These are phyloP conservation scores for Entomortierella lignicola DNA, from an alignment of 192 early-diverging fungal genomes.

Conservation along the genomic window DNA sequence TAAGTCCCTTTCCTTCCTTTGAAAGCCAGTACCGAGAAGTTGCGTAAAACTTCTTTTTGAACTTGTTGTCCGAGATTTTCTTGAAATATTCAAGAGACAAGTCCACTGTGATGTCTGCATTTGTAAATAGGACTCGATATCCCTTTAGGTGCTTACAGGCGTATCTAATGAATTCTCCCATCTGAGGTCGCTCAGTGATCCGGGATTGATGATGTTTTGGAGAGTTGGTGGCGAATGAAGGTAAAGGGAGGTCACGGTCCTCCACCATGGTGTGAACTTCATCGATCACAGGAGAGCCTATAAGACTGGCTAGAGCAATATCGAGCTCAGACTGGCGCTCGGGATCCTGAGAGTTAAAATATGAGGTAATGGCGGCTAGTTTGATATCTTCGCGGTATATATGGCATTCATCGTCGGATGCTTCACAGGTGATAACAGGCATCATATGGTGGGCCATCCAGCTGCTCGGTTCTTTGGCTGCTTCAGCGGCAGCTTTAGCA, in stretches of 20 bases:
- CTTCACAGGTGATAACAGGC: no score
- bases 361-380: slow-evolving; percentile 16
- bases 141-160: slow-evolving; percentile 5
- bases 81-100: slow-evolving; percentile 18
- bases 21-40: slow-evolving; percentile 7
- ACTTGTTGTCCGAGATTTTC: neutral
- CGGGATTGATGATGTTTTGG: neutral
- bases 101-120: slow-evolving; percentile 22
- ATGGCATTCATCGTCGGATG: neutral
- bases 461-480: no score
- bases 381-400: slow-evolving; percentile 1
- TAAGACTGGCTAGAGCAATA: slow-evolving; percentile 13
- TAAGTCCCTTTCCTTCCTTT: neutral
- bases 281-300: neutral
- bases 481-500: no score
- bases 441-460: no score
- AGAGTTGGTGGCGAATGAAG: neutral
- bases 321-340: neutral
- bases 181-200: neutral
- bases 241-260: slow-evolving; percentile 8
- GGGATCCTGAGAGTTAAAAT: neutral
- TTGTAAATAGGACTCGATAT: slow-evolving; percentile 8
- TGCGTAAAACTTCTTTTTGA: slow-evolving; percentile 15
- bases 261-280: slow-evolving; percentile 15
- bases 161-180: slow-evolving; percentile 18